phyloP scores from a whole-genome alignment of 2,329 filamentous ascomycete genomes.

The Penicillium sp. region DNA sequence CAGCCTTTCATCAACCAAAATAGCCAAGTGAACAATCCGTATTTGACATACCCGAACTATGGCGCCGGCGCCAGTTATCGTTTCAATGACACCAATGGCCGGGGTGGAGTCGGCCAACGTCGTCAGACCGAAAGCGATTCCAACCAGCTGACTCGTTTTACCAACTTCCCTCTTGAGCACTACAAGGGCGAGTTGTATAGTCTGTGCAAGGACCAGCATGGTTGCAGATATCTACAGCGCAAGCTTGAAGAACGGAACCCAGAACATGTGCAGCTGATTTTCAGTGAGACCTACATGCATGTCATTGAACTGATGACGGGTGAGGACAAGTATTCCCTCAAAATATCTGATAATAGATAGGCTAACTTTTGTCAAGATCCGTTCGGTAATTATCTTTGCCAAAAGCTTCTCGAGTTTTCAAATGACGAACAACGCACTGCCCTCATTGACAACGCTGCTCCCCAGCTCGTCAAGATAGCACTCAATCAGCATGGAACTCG shows the following conservation, averaged over 20 bases:
- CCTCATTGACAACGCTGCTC: slow-evolving; percentile 86
- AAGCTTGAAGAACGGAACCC: slow-evolving; percentile 89
- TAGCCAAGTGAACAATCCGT: slow-evolving; percentile 51
- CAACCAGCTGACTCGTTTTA: slow-evolving; percentile 75
- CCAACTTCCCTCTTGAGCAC: slow-evolving; percentile 79
- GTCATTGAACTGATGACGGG: slow-evolving; percentile 95
- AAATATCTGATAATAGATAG: not conserved
- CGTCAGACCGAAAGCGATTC: slow-evolving; percentile 48
- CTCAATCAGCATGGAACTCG: slow-evolving; percentile 97
- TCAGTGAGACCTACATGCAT: slow-evolving; percentile 88
- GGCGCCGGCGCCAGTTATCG: slow-evolving; percentile 55
- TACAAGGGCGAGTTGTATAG: slow-evolving; percentile 83
- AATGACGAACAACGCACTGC: slow-evolving; percentile 93
- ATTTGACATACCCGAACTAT: slow-evolving; percentile 55
- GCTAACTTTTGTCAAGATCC: slow-evolving; percentile 63
- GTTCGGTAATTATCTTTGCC: slow-evolving; percentile 98
- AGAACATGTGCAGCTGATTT: slow-evolving; percentile 88
- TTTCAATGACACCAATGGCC: slow-evolving; percentile 74
- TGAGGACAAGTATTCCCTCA: slow-evolving; percentile 32
- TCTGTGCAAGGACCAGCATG: slow-evolving; percentile 96
- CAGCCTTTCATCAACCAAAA: slow-evolving; percentile 60
- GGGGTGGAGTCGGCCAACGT: slow-evolving; percentile 73
- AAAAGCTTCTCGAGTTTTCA: slow-evolving; percentile 95
- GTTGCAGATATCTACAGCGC: slow-evolving; percentile 94
- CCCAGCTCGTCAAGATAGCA: slow-evolving; percentile 88